Percentiles rank a stretch among this genome's conserved stretches.
Evolutionary conservation across 371 early-diverging fungal species (phyloP).

Genomic region (Caulochytrium protostelioides): DNA sequence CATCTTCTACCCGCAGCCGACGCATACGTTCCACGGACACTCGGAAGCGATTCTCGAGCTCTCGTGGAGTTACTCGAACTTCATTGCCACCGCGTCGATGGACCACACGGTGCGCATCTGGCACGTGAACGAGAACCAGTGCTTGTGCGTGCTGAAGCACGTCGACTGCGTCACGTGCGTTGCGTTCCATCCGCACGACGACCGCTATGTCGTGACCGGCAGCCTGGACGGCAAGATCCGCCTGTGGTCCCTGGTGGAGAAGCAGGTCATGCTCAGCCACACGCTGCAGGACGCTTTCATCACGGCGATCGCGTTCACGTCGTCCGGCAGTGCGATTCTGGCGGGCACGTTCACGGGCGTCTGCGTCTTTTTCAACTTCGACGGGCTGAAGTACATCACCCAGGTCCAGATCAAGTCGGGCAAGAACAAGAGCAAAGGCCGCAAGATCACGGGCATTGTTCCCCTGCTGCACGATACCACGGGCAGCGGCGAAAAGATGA

Average conservation of each 20-base stretch:
- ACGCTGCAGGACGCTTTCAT: slow-evolving; percentile 39
- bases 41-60: slow-evolving; percentile 45
- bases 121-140: slow-evolving; percentile 47
- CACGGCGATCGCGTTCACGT: slow-evolving; percentile 54
- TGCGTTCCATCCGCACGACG: slow-evolving; percentile 62
- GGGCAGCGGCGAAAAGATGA: slow-evolving; percentile 12
- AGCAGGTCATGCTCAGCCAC: slow-evolving; percentile 50
- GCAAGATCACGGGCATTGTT: slow-evolving; percentile 38
- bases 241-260: slow-evolving; percentile 61
- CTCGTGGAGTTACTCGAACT: slow-evolving; percentile 67
- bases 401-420: slow-evolving; percentile 44
- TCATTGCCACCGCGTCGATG: slow-evolving; percentile 57
- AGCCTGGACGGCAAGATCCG: slow-evolving; percentile 58
- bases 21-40: slow-evolving; percentile 46
- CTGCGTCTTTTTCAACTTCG: slow-evolving; percentile 40
- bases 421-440: slow-evolving; percentile 27
- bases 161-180: slow-evolving; percentile 53
- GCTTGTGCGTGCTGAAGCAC: slow-evolving; percentile 56
- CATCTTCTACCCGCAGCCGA: slow-evolving; percentile 41
- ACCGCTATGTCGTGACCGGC: slow-evolving; percentile 54
- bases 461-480: slow-evolving; percentile 3
- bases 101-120: slow-evolving; percentile 70
- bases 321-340: slow-evolving; percentile 40
- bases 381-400: slow-evolving; percentile 52
- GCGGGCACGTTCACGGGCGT: slow-evolving; percentile 57